Base-by-base conservation (phyloP, 768 basidiomycete genomes). In the Cystofilobasidium ferigula region DNA sequence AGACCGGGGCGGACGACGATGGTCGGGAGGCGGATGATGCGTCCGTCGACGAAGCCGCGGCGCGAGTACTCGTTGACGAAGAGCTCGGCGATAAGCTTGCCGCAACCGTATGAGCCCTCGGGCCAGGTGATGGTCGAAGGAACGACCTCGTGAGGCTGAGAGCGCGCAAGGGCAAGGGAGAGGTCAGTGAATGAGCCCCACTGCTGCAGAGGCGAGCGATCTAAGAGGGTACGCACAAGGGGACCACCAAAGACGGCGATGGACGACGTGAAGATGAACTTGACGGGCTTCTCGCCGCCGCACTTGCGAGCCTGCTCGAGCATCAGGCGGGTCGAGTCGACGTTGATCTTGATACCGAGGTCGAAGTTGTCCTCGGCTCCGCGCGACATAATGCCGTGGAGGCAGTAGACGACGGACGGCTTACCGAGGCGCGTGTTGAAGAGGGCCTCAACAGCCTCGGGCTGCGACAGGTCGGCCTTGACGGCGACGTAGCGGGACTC, bases 191-290 rank as follows among this genome's bases (percentile, higher is more conserved):
- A 43, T 43, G 22, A 6, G 13, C 5, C 6, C 22, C 9, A n/a
- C 9, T 20, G 45, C 22, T 40, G 38, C 38, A 16, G 9, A 47
- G 45, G 45, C n/a, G 45, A 24, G n/a, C n/a, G 20, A 45, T 20
- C 8, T 5, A 45, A 20, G 43, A 9, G 45, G n/a, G 45, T 8
- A 56, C 69, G 60, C 58, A 68, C 69, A 30, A 68, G 56, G 32
- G 81, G 80, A 7, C 83, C 82, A 66, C 83, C 83, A 71, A 83
- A 84, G 4, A 84, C 82, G 24, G 83, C 83, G 24, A 83, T 74
- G 2, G 81, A 82, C 1, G 83, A 83, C 0, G 83, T 79, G 73
- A 83, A 83, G 69, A 84, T 79, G 76, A 84, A 83, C 69, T 80
- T 82, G 70, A 82, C 73, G 69, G 59, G 69, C 67, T 32, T 70